Conservation (phyloP, 78 protist genomes). For the Tieghemostelium lacteum region DNA sequence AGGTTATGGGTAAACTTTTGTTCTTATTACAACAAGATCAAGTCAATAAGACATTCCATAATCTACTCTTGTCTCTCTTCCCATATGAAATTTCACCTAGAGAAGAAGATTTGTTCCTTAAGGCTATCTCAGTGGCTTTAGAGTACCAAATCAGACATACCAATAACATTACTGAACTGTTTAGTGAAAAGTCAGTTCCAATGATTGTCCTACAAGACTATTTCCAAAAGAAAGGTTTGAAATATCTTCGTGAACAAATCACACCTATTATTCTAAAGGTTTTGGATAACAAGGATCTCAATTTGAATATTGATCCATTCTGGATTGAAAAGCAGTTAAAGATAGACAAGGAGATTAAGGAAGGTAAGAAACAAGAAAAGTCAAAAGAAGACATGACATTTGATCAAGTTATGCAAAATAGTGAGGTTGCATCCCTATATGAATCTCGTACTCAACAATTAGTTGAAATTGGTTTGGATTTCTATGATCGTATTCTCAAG, state of each 20-base stretch:
- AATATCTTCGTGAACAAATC: slow-evolving; percentile 32
- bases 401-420: slow-evolving; percentile 27
- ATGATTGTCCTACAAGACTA: slow-evolving; percentile 15
- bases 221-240: slow-evolving; percentile 60
- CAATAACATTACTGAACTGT: slow-evolving; percentile 12
- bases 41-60: slow-evolving; percentile 25
- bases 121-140: slow-evolving; percentile 1
- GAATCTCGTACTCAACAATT: slow-evolving; percentile 16
- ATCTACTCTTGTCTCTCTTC: slow-evolving; percentile 12
- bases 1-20: slow-evolving; percentile 55
- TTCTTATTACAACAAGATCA: slow-evolving; percentile 6
- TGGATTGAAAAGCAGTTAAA: slow-evolving; percentile 45
- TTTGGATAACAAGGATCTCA: slow-evolving; percentile 24
- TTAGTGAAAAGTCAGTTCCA: slow-evolving; percentile 46
- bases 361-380: slow-evolving; percentile 37
- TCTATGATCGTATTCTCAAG: slow-evolving; percentile 9
- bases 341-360: slow-evolving; percentile 22
- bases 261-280: slow-evolving; percentile 28
- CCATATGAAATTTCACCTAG: slow-evolving; percentile 68
- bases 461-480: slow-evolving; percentile 1
- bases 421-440: slow-evolving; percentile 15
- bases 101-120: slow-evolving; percentile 63
- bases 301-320: slow-evolving; percentile 59
- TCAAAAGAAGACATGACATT: neutral
- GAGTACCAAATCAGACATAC: slow-evolving; percentile 50